These are phyloP conservation scores for Nemania sp. DNA, from an alignment of 2,329 filamentous ascomycete genomes.

Conservation along the genomic window DNA sequence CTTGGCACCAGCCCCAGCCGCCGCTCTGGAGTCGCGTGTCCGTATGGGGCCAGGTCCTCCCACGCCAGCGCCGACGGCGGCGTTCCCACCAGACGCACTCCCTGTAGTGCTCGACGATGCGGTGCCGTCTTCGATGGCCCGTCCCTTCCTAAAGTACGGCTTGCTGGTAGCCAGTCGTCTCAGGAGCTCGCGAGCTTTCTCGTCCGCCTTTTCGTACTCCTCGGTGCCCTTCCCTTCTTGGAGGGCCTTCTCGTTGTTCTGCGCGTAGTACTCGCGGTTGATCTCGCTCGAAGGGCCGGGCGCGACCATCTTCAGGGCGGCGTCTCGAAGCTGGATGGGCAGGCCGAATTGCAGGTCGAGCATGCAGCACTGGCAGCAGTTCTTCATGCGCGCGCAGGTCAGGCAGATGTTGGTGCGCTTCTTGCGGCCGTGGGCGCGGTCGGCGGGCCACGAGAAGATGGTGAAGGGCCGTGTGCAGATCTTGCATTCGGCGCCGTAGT, in stretches of 20 bases:
- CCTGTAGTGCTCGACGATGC: constrained; percentile 45
- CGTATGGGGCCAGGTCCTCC: constrained; percentile 78
- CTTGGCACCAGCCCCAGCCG: constrained; percentile 54
- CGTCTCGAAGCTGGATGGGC: constrained; percentile 92
- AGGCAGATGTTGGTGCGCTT: constrained; percentile 95
- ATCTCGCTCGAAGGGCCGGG: constrained; percentile 90
- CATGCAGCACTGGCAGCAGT: constrained; percentile 99
- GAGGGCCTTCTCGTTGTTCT: constrained; percentile 94
- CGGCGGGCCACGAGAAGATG: constrained; percentile 91
- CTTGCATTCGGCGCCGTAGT: constrained; percentile 87
- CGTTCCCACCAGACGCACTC: constrained; percentile 50
- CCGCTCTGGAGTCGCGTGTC: constrained; percentile 67
- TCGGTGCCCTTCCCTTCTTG: constrained; percentile 87
- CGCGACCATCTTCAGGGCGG: constrained; percentile 95
- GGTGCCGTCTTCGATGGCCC: constrained; percentile 67
- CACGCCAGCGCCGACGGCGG: constrained; percentile 58
- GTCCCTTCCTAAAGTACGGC: constrained; percentile 90
- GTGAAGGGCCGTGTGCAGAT: constrained; percentile 94
- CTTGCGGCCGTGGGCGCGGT: constrained; percentile 83
- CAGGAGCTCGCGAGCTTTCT: constrained; percentile 89
- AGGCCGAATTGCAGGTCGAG: constrained; percentile 94
- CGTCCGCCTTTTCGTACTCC: constrained; percentile 95
- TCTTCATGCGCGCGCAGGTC: constrained; percentile 95
- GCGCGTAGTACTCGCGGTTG: constrained; percentile 96
- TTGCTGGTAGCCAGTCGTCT: constrained; percentile 86